Base-by-base conservation (phyloP, 2,329 filamentous ascomycete species). In the Claviceps arundinis region DNA sequence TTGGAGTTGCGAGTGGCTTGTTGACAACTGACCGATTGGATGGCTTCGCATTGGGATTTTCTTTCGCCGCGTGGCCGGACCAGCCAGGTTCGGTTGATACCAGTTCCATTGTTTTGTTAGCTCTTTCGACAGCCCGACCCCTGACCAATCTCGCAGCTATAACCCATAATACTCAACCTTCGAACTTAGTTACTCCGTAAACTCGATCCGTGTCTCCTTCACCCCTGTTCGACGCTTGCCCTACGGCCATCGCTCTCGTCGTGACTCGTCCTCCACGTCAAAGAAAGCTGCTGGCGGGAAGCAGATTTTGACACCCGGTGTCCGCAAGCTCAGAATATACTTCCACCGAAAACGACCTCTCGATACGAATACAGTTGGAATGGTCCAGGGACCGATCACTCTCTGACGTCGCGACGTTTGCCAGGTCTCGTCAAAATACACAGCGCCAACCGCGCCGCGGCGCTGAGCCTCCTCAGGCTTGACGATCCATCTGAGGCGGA, bases 381-480 rank as follows among this genome's bases (percentile, higher is more conserved):
- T 24, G 5, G 24, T 37, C 19, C 37, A 4, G 37, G 24, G 38
- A 37, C 37, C 41, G 41, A 13, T 17, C n/a, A 38, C 24, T 46
- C 34, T 19, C 24, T n/a, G 46, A 47, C 42, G 50, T 43, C 22
- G 37, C 24, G 7, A 30, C n/a, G 14, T 34, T 44, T 44, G 50
- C 24, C 50, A 44, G 52, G 49, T 46, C 41, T 50, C 46, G 49
- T 37, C 49, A 49, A 51, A 37, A 17, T 24, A 45, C 45, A 37
- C 24, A 19, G 47, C 50, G 42, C 24, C 52, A 38, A 48, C 43
- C 47, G 50, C 53, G 53, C 50, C 47, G 47, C 53, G 50, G 50
- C 50, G 50, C 53, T 34, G 47, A 47, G 50, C 40, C 43, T 44
- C 34, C 47, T n/a, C 37, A 7, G 53, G 50, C 50, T 45, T 48